phyloP scores from a whole-genome alignment of 148 eudicot species.

The Rhododendron kiyosumense region DNA sequence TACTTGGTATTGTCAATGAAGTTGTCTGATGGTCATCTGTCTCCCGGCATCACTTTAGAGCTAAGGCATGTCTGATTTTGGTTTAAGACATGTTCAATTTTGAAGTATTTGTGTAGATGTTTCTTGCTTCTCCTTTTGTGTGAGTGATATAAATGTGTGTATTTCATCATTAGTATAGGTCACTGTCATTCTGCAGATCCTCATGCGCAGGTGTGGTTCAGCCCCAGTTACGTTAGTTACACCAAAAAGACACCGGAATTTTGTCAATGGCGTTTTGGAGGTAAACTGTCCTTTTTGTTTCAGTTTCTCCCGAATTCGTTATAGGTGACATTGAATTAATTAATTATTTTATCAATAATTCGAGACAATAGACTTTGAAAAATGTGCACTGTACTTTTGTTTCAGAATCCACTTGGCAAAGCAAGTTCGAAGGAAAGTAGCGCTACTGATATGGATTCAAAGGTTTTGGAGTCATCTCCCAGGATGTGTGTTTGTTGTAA shows the following conservation, averaged over 20 bases:
- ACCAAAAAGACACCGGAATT: conserved; percentile 59
- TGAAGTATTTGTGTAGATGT: background rate
- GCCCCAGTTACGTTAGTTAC: conserved; percentile 46
- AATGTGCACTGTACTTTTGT: conserved; percentile 1
- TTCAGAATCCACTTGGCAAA: conserved; percentile 75
- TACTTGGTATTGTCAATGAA: conserved; percentile 53
- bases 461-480: conserved; percentile 22
- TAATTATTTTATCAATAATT: background rate
- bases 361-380: background rate
- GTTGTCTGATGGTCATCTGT: conserved; percentile 79
- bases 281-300: conserved; percentile 22
- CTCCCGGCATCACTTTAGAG: conserved; percentile 83
- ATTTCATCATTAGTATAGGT: conserved; percentile 35
- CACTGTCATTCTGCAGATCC: conserved; percentile 72
- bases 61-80: conserved; percentile 41
- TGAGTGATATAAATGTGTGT: background rate
- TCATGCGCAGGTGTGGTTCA: conserved; percentile 76
- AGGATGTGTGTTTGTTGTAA: conserved; percentile 38
- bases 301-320: background rate
- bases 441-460: conserved; percentile 21
- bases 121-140: background rate
- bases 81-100: background rate
- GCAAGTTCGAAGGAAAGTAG: conserved; percentile 39
- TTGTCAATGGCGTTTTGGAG: conserved; percentile 54
- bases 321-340: background rate